Evolutionary conservation across 495 filamentous ascomycete species (phyloP), one percentile per base, ranked within the genome.

Genomic region (Penicillium lividum): DNA sequence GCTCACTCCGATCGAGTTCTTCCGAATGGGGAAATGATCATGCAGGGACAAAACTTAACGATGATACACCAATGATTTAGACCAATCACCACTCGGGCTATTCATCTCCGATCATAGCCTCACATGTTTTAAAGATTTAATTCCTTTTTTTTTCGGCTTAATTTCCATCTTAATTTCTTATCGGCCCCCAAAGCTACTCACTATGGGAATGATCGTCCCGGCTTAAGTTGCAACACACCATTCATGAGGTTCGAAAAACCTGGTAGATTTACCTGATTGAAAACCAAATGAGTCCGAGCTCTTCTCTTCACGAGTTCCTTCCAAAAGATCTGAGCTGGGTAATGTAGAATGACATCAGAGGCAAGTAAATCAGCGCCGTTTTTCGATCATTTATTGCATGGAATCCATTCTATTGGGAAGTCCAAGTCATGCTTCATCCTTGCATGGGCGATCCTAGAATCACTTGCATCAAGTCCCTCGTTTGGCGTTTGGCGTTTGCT

Each of bases 391-490:
- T 58, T 25, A 57, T 58, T 58, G 57, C 54, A 53, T 45, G 36
- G 18, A 46, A 46, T 40, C 47, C 38, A 61, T 55, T 59, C 18
- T 55, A 50, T 44, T 52, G 29, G 59, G 36, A 18, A 30, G 29
- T 42, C 48, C 33, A 50, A 38, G 40, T 44, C 55, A 54, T 60
- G 53, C 49, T 47, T 28, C 42, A 7, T 57, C 65, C 65, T 68
- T 68, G 65, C 66, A 62, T 63, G 53, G 53, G 28, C 52, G 62
- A 65, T 68, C 60, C 58, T 51, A 0, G 52, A 42, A 67, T 64
- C 61, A 67, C 64, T 64, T 67, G 64, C 64, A 64, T 60, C 44
- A 31, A 44, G 38, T 8, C 34, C 50, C 60, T 66, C 63, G 59
- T 66, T 66, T 51, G 44, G 28, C 45, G 15, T 51, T 40, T 40